Evolutionary conservation across 345 rosid genomes (phyloP).

Genomic region (Populus simonii): DNA sequence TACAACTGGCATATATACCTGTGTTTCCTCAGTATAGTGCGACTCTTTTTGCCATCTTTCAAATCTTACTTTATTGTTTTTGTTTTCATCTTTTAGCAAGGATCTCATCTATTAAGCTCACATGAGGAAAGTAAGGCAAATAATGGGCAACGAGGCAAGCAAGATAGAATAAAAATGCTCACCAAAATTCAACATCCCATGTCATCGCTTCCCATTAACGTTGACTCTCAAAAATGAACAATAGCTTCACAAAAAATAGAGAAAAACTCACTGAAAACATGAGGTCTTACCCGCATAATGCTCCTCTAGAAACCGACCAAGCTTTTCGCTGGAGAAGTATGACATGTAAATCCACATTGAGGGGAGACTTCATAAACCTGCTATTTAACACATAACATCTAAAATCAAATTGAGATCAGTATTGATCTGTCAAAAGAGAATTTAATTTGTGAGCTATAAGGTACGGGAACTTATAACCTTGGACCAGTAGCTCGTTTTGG

Average conservation of each 20-base stretch:
- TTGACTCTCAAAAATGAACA: background rate
- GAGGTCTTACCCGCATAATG: background rate
- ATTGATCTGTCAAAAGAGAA: no score
- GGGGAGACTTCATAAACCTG: background rate
- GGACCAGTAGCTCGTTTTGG: no score
- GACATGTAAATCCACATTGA: background rate
- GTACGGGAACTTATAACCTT: no score
- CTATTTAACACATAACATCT: background rate
- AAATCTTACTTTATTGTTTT: conserved; percentile 17
- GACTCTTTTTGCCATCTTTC: conserved; percentile 12
- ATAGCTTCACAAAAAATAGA: background rate
- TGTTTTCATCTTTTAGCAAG: background rate
- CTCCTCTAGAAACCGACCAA: conserved; percentile 4
- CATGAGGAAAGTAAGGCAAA: conserved; percentile 4
- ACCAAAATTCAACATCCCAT: background rate
- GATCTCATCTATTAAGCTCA: conserved; percentile 7
- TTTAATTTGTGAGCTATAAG: no score
- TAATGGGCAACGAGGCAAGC: background rate
- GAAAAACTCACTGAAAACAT: background rate
- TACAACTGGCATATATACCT: background rate
- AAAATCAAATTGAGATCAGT: background rate
- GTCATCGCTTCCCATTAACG: background rate
- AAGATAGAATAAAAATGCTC: background rate
- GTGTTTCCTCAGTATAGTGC: background rate
- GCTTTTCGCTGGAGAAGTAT: background rate